Percentiles rank a stretch among this genome's conserved stretches.
Evolutionary conservation across 148 eudicot genomes (phyloP).

Genomic region (Rhododendron vialii): DNA sequence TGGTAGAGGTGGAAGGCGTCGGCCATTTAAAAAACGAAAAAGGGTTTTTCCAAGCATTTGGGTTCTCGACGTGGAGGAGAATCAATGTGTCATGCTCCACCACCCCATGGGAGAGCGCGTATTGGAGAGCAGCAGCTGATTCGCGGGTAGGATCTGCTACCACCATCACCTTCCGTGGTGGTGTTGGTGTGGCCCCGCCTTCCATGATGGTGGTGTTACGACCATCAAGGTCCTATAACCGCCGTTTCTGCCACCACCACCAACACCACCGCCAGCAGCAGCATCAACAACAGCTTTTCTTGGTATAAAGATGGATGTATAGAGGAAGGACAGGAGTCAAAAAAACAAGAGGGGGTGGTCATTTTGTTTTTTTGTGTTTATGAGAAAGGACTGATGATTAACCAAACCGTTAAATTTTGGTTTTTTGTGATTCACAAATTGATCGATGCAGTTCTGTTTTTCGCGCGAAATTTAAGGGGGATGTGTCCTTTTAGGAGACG

Average conservation of each 20-base stretch:
- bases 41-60: slow-evolving; percentile 26
- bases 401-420: background rate
- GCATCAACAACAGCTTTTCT: background rate
- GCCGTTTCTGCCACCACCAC: background rate
- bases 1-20: background rate
- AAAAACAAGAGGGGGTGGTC: background rate
- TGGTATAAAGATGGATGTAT: background rate
- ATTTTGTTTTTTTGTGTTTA: background rate
- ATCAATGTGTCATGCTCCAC: slow-evolving; percentile 38
- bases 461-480: background rate
- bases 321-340: background rate
- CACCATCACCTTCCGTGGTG: slow-evolving; percentile 46
- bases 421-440: slow-evolving; percentile 11
- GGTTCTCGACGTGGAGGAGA: slow-evolving; percentile 39
- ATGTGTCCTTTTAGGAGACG: background rate
- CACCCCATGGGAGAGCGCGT: slow-evolving; percentile 52
- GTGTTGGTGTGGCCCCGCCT: background rate
- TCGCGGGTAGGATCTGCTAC: slow-evolving; percentile 58
- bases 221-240: slow-evolving; percentile 7
- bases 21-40: slow-evolving; percentile 33
- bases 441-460: background rate
- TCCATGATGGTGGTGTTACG: slow-evolving; percentile 18
- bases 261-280: background rate
- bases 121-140: slow-evolving; percentile 56
- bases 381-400: background rate